Percentiles rank a stretch among this genome's conserved stretches.
These are phyloP conservation scores for Trypanosoma theileri DNA, from an alignment of 208 protist species.

Conservation along the genomic window DNA sequence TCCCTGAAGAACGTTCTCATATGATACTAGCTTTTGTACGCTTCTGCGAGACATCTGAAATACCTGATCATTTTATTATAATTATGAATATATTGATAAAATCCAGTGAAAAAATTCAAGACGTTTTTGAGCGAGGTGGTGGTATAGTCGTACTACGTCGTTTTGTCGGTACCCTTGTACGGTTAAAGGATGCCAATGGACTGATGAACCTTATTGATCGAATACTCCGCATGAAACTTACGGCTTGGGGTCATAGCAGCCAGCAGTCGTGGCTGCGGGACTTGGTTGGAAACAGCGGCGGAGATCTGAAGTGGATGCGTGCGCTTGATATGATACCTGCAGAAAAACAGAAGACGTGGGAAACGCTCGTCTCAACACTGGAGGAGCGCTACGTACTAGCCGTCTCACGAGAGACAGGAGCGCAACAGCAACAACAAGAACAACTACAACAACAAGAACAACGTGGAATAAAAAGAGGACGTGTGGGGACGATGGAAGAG, in stretches of 20 bases:
- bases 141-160: slow-evolving; percentile 63
- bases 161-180: slow-evolving; percentile 52
- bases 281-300: slow-evolving; percentile 36
- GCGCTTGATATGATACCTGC: slow-evolving; percentile 44
- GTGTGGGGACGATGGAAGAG: slow-evolving; percentile 25
- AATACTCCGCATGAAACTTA: slow-evolving; percentile 47
- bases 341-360: slow-evolving; percentile 50
- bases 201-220: slow-evolving; percentile 65
- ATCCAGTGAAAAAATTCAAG: slow-evolving; percentile 59
- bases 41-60: slow-evolving; percentile 68
- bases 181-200: slow-evolving; percentile 24
- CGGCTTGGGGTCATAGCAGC: slow-evolving; percentile 52
- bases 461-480: slow-evolving; percentile 32
- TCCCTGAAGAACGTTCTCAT: slow-evolving; percentile 56
- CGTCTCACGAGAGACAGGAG: slow-evolving; percentile 30
- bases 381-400: slow-evolving; percentile 74
- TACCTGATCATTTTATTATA: slow-evolving; percentile 54
- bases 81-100: slow-evolving; percentile 54
- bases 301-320: slow-evolving; percentile 69
- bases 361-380: slow-evolving; percentile 48
- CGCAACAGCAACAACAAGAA: slow-evolving; percentile 2
- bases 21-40: slow-evolving; percentile 62
- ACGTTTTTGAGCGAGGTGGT: slow-evolving; percentile 64
- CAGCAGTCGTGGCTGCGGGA: slow-evolving; percentile 73
- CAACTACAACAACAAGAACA: too few relatives aligned